Base-by-base conservation (phyloP, 768 basidiomycete genomes). In the Daedaleopsis sinensis region DNA sequence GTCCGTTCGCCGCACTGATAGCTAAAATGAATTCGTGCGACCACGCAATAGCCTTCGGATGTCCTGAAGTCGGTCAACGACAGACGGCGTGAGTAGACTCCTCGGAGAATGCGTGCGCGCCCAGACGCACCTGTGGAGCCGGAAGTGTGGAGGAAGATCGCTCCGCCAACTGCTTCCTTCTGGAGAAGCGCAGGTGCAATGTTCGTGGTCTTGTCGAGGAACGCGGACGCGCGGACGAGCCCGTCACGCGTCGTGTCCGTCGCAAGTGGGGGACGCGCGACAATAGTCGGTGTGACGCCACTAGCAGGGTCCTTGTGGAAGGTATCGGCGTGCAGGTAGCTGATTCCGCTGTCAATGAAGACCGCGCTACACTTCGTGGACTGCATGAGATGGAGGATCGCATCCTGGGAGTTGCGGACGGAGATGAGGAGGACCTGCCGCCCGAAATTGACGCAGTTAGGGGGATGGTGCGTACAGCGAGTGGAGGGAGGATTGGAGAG, bases 31-130 rank as follows among this genome's bases (percentile, higher is more conserved):
- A 58, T 10, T 62, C 52, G 35, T 68, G 69, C 9, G 36, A 55
- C 7, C 51, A 54, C 5, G 68, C 63, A 44, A 70, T 65, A 8
- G 63, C 57, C 55, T 70, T 70, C 10, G 69, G 69, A 54, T 70
- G 68, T 2, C 68, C 69, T 70, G 55, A 19, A 32, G n/a, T 24
- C 43, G 21, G 9, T n/a, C n/a, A 39, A n/a, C 42, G 23, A 56
- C 35, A 55, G 1, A 10, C 16, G n/a, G n/a, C n/a, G 27, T 32
- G 27, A 42, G 8, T 46, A 39, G 16, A 21, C 18, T 38, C 35
- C 3, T 16, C 19, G 24, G 43, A 46, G 44, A 46, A 46, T 10
- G 9, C 18, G 44, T 18, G 16, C 18, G 5, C 18, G n/a, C 19
- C 16, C 9, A n/a, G 13, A 46, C 18, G 18, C 43, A 56, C 55